Evolutionary conservation across 1,139 yeast species (phyloP), one percentile per base, ranked within the genome.

Genomic region (Saccharomycopsis phalli): DNA sequence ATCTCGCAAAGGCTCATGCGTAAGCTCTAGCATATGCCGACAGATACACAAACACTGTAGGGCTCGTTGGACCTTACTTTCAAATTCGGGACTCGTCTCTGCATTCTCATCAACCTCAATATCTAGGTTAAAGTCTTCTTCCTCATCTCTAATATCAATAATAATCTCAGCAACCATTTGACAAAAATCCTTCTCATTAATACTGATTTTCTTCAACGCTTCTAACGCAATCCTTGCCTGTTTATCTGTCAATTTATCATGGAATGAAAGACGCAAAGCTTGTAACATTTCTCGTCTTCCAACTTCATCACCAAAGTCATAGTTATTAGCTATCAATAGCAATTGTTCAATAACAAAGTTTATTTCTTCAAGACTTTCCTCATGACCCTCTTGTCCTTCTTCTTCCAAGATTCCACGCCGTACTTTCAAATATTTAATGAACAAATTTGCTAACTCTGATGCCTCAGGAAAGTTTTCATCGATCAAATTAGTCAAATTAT

Each of bases 301-400:
- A 38, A 83, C 74, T 57, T 88, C 96, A 61, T 91, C 98, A 49
- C 88, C 81, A 53, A 76, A 86, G 56, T 91, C 98, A 54, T 80
- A 82, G 30, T 74, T 74, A 34, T 71, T 71, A 0, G 91, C 79
- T 30, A 86, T 72, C 6, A 66, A 60, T 31, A 91, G 58, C 26
- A 93, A 57, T 56, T 91, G 95, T 46, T 77, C 76, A 36, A 86
- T 71, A 36, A 87, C 74, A 53, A 80, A 88, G 50, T 84, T 88
- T 29, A 78, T 57, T 44, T 81, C 91, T 25, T 64, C 65, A 16
- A 72, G 66, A 40, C 69, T 70, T 1, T 52, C 50, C n/a, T n/a
- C n/a, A n/a, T n/a, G n/a, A 16, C 48, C 51, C 25, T 59, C 62
- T 31, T 67, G 59, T 23, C 57, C 60, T 20, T 58, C 57, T 5